Percentiles rank a stretch among this genome's conserved stretches.
Conservation (phyloP, 805 yeast genomes). For the Zygoascus flipseniorum region DNA sequence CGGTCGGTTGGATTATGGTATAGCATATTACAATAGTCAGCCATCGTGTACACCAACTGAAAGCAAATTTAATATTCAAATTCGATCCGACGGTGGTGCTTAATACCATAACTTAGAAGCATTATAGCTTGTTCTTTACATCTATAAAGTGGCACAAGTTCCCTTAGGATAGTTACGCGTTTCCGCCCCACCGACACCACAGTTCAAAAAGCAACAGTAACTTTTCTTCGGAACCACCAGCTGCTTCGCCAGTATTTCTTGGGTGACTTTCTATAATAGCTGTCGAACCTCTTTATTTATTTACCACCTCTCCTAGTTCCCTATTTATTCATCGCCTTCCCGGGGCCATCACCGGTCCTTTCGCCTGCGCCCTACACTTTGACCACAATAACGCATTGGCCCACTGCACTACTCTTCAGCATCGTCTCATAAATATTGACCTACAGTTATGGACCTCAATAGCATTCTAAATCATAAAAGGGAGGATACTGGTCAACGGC, state of each 20-base stretch:
- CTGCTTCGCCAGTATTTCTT: not conserved
- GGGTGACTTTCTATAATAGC: not conserved
- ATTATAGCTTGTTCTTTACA: not conserved
- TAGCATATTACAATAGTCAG: too few species aligned
- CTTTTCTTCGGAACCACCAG: not conserved
- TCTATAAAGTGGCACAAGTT: not conserved
- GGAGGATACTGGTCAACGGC: not conserved
- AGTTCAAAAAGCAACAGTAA: not conserved
- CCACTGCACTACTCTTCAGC: too few species aligned
- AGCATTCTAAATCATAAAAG: not conserved
- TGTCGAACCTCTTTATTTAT: not conserved
- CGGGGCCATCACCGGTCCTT: too few species aligned
- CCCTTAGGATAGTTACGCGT: not conserved
- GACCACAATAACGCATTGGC: too few species aligned
- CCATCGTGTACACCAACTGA: not conserved
- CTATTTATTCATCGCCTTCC: not conserved
- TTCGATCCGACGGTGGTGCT: not conserved
- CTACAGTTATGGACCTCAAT: not conserved
- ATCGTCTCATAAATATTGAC: too few species aligned
- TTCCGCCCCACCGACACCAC: not conserved
- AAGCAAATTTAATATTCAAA: not conserved
- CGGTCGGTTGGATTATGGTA: too few species aligned
- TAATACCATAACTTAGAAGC: not conserved
- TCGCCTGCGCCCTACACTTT: too few species aligned
- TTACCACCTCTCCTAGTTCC: not conserved